A percentile compares a stretch with the other conserved stretches of the same genome.
Evolutionary conservation across 805 yeast genomes (phyloP).

Genomic region (Lachancea dasiensis): DNA sequence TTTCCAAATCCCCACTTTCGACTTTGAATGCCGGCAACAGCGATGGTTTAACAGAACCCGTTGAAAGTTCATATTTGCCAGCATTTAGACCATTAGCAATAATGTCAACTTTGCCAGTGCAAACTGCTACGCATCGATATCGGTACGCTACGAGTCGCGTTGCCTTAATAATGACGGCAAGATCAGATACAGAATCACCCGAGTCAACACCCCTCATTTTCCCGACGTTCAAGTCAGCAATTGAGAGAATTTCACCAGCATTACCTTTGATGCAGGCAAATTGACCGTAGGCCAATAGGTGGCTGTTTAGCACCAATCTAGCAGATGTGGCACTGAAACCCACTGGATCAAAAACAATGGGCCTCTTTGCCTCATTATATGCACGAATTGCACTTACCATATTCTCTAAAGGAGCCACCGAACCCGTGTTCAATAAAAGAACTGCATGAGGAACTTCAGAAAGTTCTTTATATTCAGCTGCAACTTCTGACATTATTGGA

Average conservation of each 20-base stretch:
- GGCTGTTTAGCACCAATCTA: constrained; percentile 44
- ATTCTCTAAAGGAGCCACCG: constrained; percentile 45
- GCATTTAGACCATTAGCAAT: constrained; percentile 41
- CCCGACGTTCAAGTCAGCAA: constrained; percentile 43
- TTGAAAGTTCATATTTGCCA: constrained; percentile 20
- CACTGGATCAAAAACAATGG: constrained; percentile 85
- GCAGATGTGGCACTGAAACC: constrained; percentile 77
- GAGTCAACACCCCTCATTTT: constrained; percentile 74
- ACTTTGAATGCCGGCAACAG: constrained; percentile 28
- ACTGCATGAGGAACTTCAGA: constrained; percentile 49
- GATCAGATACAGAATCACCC: constrained; percentile 19
- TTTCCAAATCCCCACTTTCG: constrained; percentile 51
- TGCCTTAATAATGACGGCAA: constrained; percentile 32
- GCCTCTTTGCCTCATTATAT: constrained; percentile 52
- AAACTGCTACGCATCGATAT: constrained; percentile 55
- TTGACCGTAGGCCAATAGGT: constrained; percentile 50
- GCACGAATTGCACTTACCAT: constrained; percentile 47
- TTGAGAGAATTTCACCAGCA: constrained; percentile 64
- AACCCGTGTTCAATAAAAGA: constrained; percentile 70
- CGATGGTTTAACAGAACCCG: constrained; percentile 14
- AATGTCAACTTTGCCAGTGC: constrained; percentile 58
- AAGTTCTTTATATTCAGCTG: constrained; percentile 61
- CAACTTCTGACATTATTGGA: constrained; percentile 80
- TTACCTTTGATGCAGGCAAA: constrained; percentile 76
- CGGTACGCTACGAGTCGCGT: constrained; percentile 46